Conservation (phyloP, 352 stramenopile genomes). For the Phytophthora brassicae region DNA sequence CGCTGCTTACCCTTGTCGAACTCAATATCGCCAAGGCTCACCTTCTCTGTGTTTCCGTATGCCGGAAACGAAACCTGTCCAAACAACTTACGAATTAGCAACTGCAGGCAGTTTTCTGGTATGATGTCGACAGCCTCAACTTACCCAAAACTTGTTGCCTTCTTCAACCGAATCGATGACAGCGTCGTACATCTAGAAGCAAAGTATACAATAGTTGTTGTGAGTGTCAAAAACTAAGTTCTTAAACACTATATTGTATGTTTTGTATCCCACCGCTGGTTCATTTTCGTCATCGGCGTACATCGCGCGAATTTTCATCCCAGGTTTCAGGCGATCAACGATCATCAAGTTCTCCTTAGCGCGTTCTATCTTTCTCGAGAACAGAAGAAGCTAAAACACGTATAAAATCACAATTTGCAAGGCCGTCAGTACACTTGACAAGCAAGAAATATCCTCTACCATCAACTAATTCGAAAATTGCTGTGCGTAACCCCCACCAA, state of each 20-base stretch:
- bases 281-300: conserved; percentile 97
- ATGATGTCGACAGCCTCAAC: not conserved
- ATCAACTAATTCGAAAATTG: not conserved
- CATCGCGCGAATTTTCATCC: conserved; percentile 92
- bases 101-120: not conserved
- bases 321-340: conserved; percentile 78
- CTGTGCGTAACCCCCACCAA: conserved; percentile 25
- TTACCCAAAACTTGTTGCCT: conserved; percentile 73
- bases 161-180: conserved; percentile 94
- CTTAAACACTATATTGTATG: not conserved
- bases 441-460: not conserved
- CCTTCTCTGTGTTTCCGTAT: conserved; percentile 96
- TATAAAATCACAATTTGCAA: not conserved
- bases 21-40: conserved; percentile 95
- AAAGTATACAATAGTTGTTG: conserved; percentile 1
- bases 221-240: too few species aligned
- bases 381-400: conserved; percentile 67
- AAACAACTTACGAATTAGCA: not conserved
- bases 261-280: conserved; percentile 49
- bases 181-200: conserved; percentile 92
- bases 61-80: conserved; percentile 93
- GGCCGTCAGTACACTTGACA: conserved; percentile 4
- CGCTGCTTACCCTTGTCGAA: conserved; percentile 46
- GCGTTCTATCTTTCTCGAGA: conserved; percentile 68
- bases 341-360: conserved; percentile 66